A percentile compares a stretch with the other conserved stretches of the same genome.
Conservation (phyloP, 2,329 filamentous ascomycete genomes). For the Laburnicola sp. region DNA sequence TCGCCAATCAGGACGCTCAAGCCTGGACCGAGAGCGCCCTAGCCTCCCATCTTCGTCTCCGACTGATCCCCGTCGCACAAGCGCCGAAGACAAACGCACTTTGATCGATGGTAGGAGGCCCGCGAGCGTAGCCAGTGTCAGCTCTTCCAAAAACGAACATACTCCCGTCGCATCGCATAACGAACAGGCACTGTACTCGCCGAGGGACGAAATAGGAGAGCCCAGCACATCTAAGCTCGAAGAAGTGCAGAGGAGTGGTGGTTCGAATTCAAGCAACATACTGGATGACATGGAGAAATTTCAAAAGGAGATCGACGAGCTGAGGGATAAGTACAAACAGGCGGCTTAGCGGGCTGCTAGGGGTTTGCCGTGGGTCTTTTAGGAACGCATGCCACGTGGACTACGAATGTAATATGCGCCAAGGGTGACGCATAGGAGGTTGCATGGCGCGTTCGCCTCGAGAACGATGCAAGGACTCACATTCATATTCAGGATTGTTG, state of each 20-base stretch:
- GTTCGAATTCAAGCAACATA: slow-evolving; percentile 29
- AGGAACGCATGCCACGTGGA: not conserved
- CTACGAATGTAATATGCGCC: not conserved
- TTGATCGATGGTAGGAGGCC: slow-evolving; percentile 36
- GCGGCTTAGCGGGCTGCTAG: slow-evolving; percentile 13
- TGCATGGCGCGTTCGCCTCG: not conserved
- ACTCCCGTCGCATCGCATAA: slow-evolving; percentile 20
- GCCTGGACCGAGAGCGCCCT: slow-evolving; percentile 37
- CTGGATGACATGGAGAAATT: slow-evolving; percentile 47
- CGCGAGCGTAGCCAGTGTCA: slow-evolving; percentile 40
- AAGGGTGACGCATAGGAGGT: not conserved
- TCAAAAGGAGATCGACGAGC: slow-evolving; percentile 45
- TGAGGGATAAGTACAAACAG: slow-evolving; percentile 35
- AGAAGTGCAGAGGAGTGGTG: slow-evolving; percentile 4
- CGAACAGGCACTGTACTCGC: slow-evolving; percentile 33
- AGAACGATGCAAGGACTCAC: not conserved
- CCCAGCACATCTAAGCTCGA: not conserved
- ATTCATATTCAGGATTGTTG: not conserved
- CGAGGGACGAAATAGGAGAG: slow-evolving; percentile 31
- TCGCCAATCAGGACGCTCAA: slow-evolving; percentile 38
- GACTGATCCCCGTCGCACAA: slow-evolving; percentile 33
- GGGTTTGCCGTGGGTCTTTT: slow-evolving; percentile 5
- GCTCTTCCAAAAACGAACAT: slow-evolving; percentile 33
- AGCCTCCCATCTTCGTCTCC: slow-evolving; percentile 23
- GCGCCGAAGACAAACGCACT: slow-evolving; percentile 27